phyloP scores from a whole-genome alignment of 805 yeast genomes.

The Cyberlindnera euphorbiae region DNA sequence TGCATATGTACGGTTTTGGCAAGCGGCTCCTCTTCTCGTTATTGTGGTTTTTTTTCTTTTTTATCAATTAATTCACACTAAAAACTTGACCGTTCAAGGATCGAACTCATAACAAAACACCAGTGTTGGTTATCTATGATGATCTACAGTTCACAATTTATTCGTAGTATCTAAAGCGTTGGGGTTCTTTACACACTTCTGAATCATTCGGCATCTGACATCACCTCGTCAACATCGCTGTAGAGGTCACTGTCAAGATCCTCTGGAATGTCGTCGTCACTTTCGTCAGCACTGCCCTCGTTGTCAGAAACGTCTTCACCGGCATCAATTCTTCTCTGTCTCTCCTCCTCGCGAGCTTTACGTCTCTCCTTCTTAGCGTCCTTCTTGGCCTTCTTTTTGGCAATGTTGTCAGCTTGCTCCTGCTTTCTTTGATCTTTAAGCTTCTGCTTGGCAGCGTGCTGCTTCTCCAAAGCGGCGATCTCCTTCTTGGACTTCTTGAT shows the following conservation, averaged over 20 bases:
- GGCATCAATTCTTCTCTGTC: slow-evolving; percentile 25
- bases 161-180: no score
- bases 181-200: no score
- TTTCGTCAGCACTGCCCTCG: slow-evolving; percentile 31
- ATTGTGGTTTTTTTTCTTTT: no score
- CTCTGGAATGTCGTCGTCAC: slow-evolving; percentile 35
- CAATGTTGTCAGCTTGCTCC: slow-evolving; percentile 74
- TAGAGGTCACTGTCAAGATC: slow-evolving; percentile 43
- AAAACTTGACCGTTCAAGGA: no score
- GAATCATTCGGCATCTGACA: slow-evolving; percentile 18
- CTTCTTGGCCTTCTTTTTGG: slow-evolving; percentile 67
- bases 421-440: slow-evolving; percentile 68
- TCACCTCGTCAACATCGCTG: slow-evolving; percentile 37
- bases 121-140: no score
- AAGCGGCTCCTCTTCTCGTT: no score
- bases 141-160: not conserved
- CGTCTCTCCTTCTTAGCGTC: slow-evolving; percentile 69
- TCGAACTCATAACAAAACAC: no score
- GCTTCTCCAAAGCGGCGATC: slow-evolving; percentile 54
- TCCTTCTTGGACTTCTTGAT: slow-evolving; percentile 63
- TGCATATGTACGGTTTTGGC: no score
- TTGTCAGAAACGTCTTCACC: slow-evolving; percentile 26
- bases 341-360: slow-evolving; percentile 44
- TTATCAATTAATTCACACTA: no score
- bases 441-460: slow-evolving; percentile 56